phyloP scores from a whole-genome alignment of 192 early-diverging fungal genomes.

The Fimicolochytrium jonesii region DNA sequence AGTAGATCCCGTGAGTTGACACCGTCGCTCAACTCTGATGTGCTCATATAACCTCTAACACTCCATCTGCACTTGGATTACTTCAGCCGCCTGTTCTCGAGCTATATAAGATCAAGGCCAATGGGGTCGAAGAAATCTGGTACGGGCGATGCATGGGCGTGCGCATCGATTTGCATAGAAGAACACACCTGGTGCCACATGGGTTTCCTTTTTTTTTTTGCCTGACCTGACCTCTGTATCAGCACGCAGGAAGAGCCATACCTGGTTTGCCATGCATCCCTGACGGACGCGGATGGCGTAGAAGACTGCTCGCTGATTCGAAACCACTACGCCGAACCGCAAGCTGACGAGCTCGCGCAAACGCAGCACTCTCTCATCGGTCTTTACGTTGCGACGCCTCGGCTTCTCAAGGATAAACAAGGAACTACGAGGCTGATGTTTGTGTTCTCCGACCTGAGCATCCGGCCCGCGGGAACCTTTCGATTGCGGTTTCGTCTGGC shows the following conservation, averaged over 20 bases:
- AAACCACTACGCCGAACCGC: not conserved
- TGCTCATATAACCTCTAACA: too few relatives aligned
- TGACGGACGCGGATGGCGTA: not conserved
- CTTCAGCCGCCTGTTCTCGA: too few relatives aligned
- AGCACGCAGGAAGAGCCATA: not conserved
- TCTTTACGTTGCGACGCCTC: not conserved
- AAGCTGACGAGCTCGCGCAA: not conserved
- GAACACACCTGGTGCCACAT: too few relatives aligned
- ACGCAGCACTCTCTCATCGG: not conserved
- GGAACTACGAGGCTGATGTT: not conserved
- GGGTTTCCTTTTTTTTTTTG: too few relatives aligned
- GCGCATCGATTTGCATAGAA: too few relatives aligned
- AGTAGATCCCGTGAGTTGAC: too few relatives aligned
- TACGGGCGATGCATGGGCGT: too few relatives aligned
- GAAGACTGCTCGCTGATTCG: not conserved
- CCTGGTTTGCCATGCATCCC: not conserved
- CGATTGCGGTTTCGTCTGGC: slow-evolving; percentile 32
- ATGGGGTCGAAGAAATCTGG: too few relatives aligned
- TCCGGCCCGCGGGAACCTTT: slow-evolving; percentile 23
- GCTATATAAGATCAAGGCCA: too few relatives aligned
- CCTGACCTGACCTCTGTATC: too few relatives aligned
- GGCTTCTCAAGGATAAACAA: not conserved
- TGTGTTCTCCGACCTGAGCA: slow-evolving; percentile 23
- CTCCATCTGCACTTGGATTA: too few relatives aligned
- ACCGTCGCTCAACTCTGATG: too few relatives aligned